These are phyloP conservation scores for Mortierella sp. DNA, from an alignment of 371 early-diverging fungal genomes.

Conservation along the genomic window DNA sequence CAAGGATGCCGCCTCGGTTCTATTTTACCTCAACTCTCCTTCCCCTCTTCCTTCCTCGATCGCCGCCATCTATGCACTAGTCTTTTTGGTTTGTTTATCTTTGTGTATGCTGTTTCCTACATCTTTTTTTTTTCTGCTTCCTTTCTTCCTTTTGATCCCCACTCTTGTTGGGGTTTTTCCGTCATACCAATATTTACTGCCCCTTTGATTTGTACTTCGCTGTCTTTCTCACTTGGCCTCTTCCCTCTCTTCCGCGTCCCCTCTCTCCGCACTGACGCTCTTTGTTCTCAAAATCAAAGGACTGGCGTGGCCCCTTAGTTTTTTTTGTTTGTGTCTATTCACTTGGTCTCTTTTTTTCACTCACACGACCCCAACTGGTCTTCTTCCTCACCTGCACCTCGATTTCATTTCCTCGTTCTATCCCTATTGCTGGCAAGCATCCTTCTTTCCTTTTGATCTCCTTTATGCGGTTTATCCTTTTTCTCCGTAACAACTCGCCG, in stretches of 20 bases:
- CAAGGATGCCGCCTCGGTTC: not conserved
- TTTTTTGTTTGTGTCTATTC: not conserved
- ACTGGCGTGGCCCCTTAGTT: not conserved
- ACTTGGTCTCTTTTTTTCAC: not conserved
- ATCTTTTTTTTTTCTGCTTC: not conserved
- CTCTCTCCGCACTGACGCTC: not conserved
- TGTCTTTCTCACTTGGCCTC: not conserved
- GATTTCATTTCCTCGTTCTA: not conserved
- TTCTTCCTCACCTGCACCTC: not conserved
- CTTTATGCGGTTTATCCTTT: not conserved
- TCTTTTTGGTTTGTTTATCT: too few relatives aligned
- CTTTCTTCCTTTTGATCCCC: not conserved
- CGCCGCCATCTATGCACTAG: not conserved
- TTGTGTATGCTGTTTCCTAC: not conserved
- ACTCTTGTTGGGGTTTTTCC: too few relatives aligned
- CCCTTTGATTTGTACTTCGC: not conserved
- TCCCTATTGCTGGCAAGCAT: not conserved
- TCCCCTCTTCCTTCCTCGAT: not conserved
- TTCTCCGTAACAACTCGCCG: not conserved
- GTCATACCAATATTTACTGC: not conserved
- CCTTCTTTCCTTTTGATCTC: not conserved
- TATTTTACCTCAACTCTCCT: not conserved
- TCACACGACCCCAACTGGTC: conserved; percentile 1
- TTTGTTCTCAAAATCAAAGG: not conserved
- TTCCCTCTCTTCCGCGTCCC: not conserved